These are phyloP conservation scores for Kwoniella newhampshirensis DNA, from an alignment of 768 basidiomycete genomes.

Conservation along the genomic window DNA sequence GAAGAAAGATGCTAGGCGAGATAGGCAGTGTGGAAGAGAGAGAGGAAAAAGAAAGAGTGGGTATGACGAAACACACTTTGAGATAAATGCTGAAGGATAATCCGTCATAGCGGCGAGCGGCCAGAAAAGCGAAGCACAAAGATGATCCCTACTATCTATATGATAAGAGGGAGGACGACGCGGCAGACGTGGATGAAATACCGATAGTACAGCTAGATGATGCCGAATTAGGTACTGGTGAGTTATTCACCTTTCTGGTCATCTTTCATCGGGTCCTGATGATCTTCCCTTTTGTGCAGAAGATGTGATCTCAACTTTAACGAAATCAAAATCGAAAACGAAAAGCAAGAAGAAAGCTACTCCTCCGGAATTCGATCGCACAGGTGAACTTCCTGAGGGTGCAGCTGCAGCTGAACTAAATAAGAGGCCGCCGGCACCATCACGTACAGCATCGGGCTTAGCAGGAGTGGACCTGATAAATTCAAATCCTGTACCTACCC, in stretches of 20 bases:
- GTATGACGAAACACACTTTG: conserved; percentile 27
- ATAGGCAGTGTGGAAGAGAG: conserved; percentile 54
- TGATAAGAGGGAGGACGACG: conserved; percentile 54
- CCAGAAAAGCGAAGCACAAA: conserved; percentile 69
- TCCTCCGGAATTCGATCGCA: conserved; percentile 58
- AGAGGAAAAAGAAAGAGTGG: conserved; percentile 63
- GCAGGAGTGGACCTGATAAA: conserved; percentile 33
- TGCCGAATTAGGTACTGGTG: conserved; percentile 7
- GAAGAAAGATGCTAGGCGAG: conserved; percentile 43
- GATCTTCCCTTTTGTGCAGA: background rate
- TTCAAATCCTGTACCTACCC: background rate
- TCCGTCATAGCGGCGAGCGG: conserved; percentile 65
- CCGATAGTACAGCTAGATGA: conserved; percentile 79
- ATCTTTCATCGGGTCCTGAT: background rate
- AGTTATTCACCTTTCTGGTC: background rate
- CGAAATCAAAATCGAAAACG: conserved; percentile 13
- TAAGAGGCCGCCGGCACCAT: background rate
- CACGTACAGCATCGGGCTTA: conserved; percentile 17
- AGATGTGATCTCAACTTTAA: background rate
- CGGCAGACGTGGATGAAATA: conserved; percentile 80
- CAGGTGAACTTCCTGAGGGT: conserved; percentile 81
- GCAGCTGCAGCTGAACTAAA: conserved; percentile 7
- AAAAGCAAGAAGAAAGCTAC: conserved; percentile 16
- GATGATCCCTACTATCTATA: conserved; percentile 92
- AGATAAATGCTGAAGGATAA: conserved; percentile 9